Percentiles rank a stretch among this genome's conserved stretches.
Evolutionary conservation across 2,329 filamentous ascomycete genomes (phyloP).

Genomic region (Fusarium aywerte): DNA sequence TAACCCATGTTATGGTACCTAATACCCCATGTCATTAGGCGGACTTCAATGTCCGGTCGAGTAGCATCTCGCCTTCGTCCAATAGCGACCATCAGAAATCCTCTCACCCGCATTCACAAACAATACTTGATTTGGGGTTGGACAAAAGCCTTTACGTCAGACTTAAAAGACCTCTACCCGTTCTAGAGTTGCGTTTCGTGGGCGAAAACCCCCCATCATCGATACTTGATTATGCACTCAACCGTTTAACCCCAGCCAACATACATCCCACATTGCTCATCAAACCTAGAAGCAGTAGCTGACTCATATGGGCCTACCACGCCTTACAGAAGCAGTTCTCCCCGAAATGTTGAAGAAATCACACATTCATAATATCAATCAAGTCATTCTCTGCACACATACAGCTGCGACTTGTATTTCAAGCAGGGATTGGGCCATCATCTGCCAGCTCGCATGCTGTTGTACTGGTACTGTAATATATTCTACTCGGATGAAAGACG

Average conservation of each 20-base stretch:
- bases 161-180: conserved; percentile 12
- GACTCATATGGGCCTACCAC: conserved; percentile 18
- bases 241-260: conserved; percentile 9
- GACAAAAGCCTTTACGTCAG: conserved; percentile 37
- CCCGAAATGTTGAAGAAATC: conserved; percentile 3
- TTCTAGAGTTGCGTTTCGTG: conserved; percentile 12
- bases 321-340: conserved; percentile 27
- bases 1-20: background rate
- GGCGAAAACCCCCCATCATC: conserved; percentile 26
- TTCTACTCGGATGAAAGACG: conserved; percentile 45
- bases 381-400: conserved; percentile 10
- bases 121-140: conserved; percentile 22
- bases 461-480: conserved; percentile 41
- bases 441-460: conserved; percentile 32
- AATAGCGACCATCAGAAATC: conserved; percentile 29
- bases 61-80: conserved; percentile 14
- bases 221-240: conserved; percentile 30
- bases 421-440: conserved; percentile 20
- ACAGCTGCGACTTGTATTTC: conserved; percentile 10
- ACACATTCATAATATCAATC: conserved; percentile 16
- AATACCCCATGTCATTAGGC: conserved; percentile 23
- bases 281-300: conserved; percentile 19
- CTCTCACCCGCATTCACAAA: conserved; percentile 33
- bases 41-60: conserved; percentile 45
- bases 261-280: conserved; percentile 27